Evolutionary conservation across 2,329 filamentous ascomycete species (phyloP).

Genomic region (Colletotrichum sp.): DNA sequence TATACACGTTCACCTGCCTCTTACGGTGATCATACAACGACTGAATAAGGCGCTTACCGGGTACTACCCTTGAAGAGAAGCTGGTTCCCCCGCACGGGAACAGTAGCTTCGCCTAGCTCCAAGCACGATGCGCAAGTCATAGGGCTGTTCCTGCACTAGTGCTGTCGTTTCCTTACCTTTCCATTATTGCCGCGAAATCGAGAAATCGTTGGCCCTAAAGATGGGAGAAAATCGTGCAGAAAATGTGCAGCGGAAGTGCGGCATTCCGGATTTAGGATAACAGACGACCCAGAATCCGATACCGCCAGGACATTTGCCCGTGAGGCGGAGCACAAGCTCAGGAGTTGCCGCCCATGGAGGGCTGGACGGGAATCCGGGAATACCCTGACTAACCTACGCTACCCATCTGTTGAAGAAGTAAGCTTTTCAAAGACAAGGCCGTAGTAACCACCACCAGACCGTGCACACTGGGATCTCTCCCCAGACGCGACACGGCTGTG

Average conservation of each 20-base stretch:
- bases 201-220: not conserved
- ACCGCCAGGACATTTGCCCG: not conserved
- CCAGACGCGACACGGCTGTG: constrained; percentile 19
- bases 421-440: not conserved
- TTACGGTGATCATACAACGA: not conserved
- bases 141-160: not conserved
- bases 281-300: not conserved
- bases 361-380: not conserved
- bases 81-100: not conserved
- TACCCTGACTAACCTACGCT: not conserved
- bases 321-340: not conserved
- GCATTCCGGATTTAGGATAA: not conserved
- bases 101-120: not conserved
- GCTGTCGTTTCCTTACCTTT: not conserved
- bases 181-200: not conserved
- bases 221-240: not conserved
- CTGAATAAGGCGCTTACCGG: not conserved
- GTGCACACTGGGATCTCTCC: not conserved
- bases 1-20: not conserved
- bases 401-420: not conserved
- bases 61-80: not conserved
- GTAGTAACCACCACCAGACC: not conserved
- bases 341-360: not conserved
- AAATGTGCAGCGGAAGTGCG: not conserved
- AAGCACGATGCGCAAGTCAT: not conserved